A percentile compares a stretch with the other conserved stretches of the same genome.
phyloP scores from a whole-genome alignment of 768 basidiomycete genomes.

The Lactifluus volemus region DNA sequence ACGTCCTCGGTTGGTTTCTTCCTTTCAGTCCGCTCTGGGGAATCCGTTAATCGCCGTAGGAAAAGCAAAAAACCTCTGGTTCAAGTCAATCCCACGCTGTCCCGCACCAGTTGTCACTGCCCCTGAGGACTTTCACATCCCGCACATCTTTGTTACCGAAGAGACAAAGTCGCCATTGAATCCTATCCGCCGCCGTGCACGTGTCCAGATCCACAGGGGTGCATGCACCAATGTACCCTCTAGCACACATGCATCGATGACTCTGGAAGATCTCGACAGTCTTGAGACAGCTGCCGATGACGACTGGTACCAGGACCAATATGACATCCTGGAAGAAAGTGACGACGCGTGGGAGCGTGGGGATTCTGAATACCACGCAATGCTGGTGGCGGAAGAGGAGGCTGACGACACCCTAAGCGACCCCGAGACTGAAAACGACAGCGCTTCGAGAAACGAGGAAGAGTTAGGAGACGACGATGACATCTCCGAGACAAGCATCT shows the following conservation, averaged over 20 bases:
- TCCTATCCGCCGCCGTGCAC: neutral
- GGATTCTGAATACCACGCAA: neutral
- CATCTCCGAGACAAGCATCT: neutral
- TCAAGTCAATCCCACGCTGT: neutral
- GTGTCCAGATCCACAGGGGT: neutral
- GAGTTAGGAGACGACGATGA: neutral
- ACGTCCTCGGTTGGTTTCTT: neutral
- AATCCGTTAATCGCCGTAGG: neutral
- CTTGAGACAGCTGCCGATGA: neutral
- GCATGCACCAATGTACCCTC: neutral
- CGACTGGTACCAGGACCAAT: neutral
- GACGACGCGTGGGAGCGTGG: neutral
- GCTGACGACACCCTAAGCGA: neutral
- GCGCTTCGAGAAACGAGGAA: neutral
- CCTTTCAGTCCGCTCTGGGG: no score
- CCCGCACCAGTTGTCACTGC: neutral
- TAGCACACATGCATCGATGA: neutral
- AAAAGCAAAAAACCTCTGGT: neutral
- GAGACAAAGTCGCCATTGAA: neutral
- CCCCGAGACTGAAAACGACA: neutral
- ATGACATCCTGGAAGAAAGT: constrained; percentile 1
- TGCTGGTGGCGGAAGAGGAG: neutral
- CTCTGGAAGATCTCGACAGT: neutral
- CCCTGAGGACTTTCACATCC: neutral
- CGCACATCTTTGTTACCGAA: neutral